Evolutionary conservation across 768 basidiomycete genomes (phyloP).

Genomic region (Saitozyma sp.): DNA sequence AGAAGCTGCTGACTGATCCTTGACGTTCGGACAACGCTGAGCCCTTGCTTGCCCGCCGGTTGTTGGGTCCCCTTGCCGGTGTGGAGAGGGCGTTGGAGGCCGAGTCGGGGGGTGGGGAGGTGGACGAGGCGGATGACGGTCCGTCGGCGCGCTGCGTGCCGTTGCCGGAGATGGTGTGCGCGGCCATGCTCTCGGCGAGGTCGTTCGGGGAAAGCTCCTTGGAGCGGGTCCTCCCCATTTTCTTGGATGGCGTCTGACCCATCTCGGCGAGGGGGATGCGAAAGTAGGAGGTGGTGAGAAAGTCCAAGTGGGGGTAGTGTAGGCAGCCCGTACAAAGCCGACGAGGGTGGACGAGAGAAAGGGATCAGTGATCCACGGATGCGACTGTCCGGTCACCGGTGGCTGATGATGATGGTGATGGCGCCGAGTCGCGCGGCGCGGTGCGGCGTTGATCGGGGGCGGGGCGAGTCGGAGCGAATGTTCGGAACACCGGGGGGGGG

Average conservation of each 20-base stretch:
- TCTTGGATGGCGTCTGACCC: constrained; percentile 48
- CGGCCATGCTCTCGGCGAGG: constrained; percentile 38
- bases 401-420: no score
- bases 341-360: no score
- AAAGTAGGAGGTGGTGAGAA: constrained; percentile 5
- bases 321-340: no score
- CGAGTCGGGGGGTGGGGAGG: background rate
- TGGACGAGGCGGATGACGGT: constrained; percentile 3
- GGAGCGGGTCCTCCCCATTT: constrained; percentile 50
- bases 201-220: constrained; percentile 48
- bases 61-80: background rate
- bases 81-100: background rate
- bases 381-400: no score
- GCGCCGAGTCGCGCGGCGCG: no score
- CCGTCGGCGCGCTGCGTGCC: constrained; percentile 7
- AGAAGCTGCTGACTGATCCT: constrained; percentile 19
- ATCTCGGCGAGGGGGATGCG: constrained; percentile 23
- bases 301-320: no score
- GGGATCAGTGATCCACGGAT: no score
- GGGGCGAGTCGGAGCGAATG: no score
- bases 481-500: no score
- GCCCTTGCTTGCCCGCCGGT: background rate
- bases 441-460: no score
- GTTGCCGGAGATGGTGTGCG: constrained; percentile 20
- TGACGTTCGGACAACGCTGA: constrained; percentile 4